Evolutionary conservation across 2,329 filamentous ascomycete species (phyloP), one percentile per base, ranked within the genome.

Genomic region (Aspergillus brunneoviolaceus): DNA sequence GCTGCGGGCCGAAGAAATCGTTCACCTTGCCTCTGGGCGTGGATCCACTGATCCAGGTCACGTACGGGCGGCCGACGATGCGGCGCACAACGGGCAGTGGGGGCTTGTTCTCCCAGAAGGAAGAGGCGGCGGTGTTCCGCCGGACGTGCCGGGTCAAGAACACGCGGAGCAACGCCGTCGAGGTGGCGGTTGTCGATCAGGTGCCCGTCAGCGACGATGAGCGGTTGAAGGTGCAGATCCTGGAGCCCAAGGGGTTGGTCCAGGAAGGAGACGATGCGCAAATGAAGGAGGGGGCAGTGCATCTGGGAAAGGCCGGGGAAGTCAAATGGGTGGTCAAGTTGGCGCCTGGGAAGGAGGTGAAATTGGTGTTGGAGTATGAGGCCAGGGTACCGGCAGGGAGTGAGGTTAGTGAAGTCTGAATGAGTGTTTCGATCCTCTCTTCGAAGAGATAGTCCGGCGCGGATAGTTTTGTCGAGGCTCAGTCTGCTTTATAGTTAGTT

Each of bases 301-400:
- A 65, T n/a, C 67, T 87, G 55, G 83, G 81, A 70, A 85, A 85
- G 73, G 77, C 74, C 4, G 86, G 86, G 2, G 82, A 87, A 72
- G 71, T 89, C 4, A 72, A 72, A 57, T 89, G 86, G 85, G 80
- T 84, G 55, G 80, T 89, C 11, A 78, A 71, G 49, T 71, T 89
- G 54, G 83, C 86, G 61, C 80, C 84, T 0, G 85, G 86, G 27
- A 80, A 81, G 66, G 80, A 82, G 3, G 83, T 85, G 16, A 83
- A 82, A 72, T 72, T 90, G 62, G 75, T 75, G 25, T 69, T 90
- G 60, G 85, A 87, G 75, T 90, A 89, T 72, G 81, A 85, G 61
- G 82, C 87, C 19, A 80, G 79, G 23, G 77, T 85, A 65, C 87
- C 87, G 1, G 67, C 55, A 39, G 70, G 72, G 21, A 61, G 52